Evolutionary conservation across 2,329 filamentous ascomycete genomes (phyloP), one percentile per base, ranked within the genome.

Genomic region (Xylariaceae sp.): DNA sequence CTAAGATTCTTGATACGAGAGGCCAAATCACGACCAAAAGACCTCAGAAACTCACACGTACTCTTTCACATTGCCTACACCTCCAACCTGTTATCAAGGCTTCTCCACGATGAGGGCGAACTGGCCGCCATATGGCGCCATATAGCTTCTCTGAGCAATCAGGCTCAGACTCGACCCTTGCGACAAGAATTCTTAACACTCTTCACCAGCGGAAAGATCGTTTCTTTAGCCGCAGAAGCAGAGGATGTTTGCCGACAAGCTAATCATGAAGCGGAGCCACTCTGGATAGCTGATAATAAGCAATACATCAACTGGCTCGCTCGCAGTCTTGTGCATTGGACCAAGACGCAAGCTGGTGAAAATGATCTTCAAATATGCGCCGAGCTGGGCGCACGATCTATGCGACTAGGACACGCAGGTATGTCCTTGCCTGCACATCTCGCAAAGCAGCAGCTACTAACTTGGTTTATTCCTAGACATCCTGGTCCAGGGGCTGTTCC

Each of bases 371-470:
- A 63, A 34, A 53, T 71, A 6, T 67, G 64, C 30, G 67, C 66
- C 12, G 67, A 70, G 3, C 34, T 81, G 2, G 63, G 78, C 11
- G 63, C 75, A 3, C 81, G 82, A 46, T 70, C 77, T 1, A 64
- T 90, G 42, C 81, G 74, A 19, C 60, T 95, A 19, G 87, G 86
- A 3, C 87, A 92, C 61, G 67, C 73, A 37, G 82, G 86, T 85
- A 68, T 56, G 66, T 45, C 13, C 16, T n/a, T n/a, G n/a, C 13
- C 12, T 37, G 19, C 18, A 27, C 19, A 5, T 23, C 11, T 23
- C 29, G 18, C 8, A 38, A 15, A 12, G 16, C 0, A 11, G 5
- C 32, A 21, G 5, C 31, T 41, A 11, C 43, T 41, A 43, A 23
- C 35, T 27, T 31, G n/a, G n/a, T n/a, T 24, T 23, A 2, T 15